phyloP scores from a whole-genome alignment of 164 flowering plant genomes.

The Buxus sempervirens region DNA sequence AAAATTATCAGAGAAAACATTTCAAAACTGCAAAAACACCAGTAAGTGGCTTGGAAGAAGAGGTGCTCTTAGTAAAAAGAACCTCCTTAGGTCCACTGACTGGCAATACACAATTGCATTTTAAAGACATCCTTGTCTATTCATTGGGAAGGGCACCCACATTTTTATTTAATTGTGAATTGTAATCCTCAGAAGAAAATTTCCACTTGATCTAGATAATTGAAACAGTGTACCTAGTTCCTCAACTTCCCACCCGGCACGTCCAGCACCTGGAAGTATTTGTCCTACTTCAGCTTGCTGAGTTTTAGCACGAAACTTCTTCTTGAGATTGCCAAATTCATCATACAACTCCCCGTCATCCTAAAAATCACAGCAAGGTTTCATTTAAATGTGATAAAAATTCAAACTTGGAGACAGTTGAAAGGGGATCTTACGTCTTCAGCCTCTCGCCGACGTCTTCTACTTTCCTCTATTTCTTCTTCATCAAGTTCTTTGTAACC shows the following conservation, averaged over 20 bases:
- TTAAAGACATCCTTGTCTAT: no score
- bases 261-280: conserved; percentile 75
- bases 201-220: not conserved
- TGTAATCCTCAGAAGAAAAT: not conserved
- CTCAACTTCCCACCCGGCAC: conserved; percentile 99
- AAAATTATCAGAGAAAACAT: not conserved
- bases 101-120: not conserved
- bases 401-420: not conserved
- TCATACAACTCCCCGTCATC: conserved; percentile 99
- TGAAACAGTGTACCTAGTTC: conserved; percentile 60
- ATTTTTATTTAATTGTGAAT: not conserved
- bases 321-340: conserved; percentile 97
- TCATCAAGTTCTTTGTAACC: conserved; percentile 99
- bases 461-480: conserved; percentile 93
- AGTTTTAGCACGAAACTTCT: conserved; percentile 85
- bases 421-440: conserved; percentile 57
- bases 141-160: no score
- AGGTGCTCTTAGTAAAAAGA: not conserved
- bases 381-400: conserved; percentile 7
- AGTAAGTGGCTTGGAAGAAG: not conserved
- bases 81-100: not conserved
- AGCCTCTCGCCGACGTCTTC: conserved; percentile 79
- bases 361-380: conserved; percentile 33
- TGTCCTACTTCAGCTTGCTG: conserved; percentile 68
- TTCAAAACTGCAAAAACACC: not conserved